Base-by-base conservation (phyloP, 2,329 filamentous ascomycete genomes). In the Sporothrix brunneoviolacea region DNA sequence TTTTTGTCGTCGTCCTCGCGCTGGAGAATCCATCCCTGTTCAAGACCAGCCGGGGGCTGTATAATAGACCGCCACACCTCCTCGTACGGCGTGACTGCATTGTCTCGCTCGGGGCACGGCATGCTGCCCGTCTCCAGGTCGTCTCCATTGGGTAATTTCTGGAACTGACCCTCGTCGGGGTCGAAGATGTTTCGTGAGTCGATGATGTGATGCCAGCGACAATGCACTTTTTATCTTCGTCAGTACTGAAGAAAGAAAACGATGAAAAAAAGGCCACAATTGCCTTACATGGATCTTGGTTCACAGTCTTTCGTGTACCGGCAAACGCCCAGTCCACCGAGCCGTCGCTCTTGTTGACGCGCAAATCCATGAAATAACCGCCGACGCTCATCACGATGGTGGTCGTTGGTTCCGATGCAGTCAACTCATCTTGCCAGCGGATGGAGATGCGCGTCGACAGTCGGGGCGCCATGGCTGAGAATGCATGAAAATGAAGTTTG, bases 21-120 rank as follows among this genome's bases (percentile, higher is more conserved):
- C 37, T 36, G 21, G 9, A 41, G 9, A 2, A 48, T 48, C 46
- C 46, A 48, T 5, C 18, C 35, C 13, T 21, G 28, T 19, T 16
- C 8, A 1, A 18, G 18, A 2, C 32, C 46, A 7, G 18, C 22
- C 12, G 46, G 24, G 15, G 41, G 18, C 27, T n/a, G n/a, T n/a
- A n/a, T n/a, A n/a, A n/a, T n/a, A n/a, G 40, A 18, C n/a, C 52
- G 47, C 52, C 52, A 54, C 21, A 54, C 38, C 15, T 54, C 52
- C 22, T 51, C 47, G 30, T 54, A 54, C 4, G 48, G 42, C 9
- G 51, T 50, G 7, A 50, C 16, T 8, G 19, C 39, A 6, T 41
- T 41, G 43, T 22, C 30, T 24, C 32, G 16, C 18, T 48, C 52
- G 12, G 43, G 30, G n/a, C 48, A 51, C 40, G 51, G 28, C 51